Conservation (phyloP, 148 eudicot species). For the Silene uniflora region DNA sequence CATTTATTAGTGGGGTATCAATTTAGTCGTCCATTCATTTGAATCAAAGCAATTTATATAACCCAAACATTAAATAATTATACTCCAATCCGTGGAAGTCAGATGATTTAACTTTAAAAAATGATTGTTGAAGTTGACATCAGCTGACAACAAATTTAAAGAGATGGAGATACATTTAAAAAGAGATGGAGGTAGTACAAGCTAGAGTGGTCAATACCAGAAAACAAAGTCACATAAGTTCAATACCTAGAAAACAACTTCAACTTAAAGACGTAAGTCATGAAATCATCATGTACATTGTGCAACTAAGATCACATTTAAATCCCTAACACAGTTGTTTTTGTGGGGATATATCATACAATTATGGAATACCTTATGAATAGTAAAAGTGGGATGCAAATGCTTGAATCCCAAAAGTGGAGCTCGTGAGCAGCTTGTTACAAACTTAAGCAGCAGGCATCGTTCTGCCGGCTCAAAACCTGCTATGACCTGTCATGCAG, state of each 20-base stretch:
- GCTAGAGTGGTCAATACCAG: not conserved
- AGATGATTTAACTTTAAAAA: not conserved
- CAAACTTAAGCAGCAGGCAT: constrained; percentile 87
- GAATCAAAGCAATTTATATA: not conserved
- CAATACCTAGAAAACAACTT: not conserved
- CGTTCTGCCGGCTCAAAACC: constrained; percentile 83
- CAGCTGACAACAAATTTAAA: too few species aligned
- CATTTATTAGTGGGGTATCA: not conserved
- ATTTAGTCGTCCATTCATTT: not conserved
- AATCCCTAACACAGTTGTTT: not conserved
- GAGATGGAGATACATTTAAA: too few species aligned
- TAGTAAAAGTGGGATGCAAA: constrained; percentile 90
- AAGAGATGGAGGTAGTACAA: too few species aligned
- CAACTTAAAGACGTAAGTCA: not conserved
- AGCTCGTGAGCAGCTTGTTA: constrained; percentile 95
- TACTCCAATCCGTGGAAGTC: not conserved
- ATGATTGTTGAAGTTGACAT: not conserved
- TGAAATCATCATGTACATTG: not conserved
- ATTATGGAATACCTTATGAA: constrained; percentile 66
- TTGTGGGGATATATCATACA: not conserved
- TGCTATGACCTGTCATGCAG: constrained; percentile 54
- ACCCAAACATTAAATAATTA: not conserved
- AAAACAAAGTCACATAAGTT: not conserved
- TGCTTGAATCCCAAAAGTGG: constrained; percentile 93
- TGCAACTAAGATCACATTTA: not conserved